These are phyloP conservation scores for Pinus tabuliformis DNA, from an alignment of 75 land plant species.

Conservation along the genomic window DNA sequence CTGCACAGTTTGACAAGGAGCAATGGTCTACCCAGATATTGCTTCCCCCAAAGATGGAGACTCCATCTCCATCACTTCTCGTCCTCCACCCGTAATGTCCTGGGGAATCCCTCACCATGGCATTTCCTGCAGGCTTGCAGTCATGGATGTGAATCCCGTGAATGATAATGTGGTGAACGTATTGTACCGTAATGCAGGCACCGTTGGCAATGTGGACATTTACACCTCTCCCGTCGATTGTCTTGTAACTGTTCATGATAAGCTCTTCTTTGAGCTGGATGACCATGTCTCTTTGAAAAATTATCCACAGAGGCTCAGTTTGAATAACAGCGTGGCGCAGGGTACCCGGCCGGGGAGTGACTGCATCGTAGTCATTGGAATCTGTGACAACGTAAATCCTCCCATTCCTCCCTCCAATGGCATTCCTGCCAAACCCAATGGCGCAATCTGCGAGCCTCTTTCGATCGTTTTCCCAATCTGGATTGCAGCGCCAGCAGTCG, in stretches of 20 bases:
- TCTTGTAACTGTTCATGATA: conserved; percentile 37
- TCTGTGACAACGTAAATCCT: conserved; percentile 23
- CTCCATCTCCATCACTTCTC: conserved; percentile 72
- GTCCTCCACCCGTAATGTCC: conserved; percentile 72
- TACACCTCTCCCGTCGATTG: conserved; percentile 31
- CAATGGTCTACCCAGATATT: conserved; percentile 81
- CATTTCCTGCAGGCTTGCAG: conserved; percentile 74
- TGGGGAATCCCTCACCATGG: conserved; percentile 72
- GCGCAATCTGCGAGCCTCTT: conserved; percentile 36
- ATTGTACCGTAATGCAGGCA: conserved; percentile 27
- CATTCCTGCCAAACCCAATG: conserved; percentile 33
- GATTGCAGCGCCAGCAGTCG: conserved; percentile 66
- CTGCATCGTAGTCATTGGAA: conserved; percentile 22
- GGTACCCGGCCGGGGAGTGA: conserved; percentile 29
- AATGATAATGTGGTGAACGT: conserved; percentile 19
- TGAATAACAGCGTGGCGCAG: conserved; percentile 31
- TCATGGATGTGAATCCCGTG: conserved; percentile 45
- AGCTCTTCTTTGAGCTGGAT: conserved; percentile 33
- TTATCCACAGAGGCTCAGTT: conserved; percentile 29
- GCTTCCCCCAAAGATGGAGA: conserved; percentile 59
- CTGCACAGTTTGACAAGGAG: conserved; percentile 69
- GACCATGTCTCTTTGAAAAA: conserved; percentile 19
- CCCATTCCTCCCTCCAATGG: conserved; percentile 25
- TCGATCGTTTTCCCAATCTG: conserved; percentile 25
- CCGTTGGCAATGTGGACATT: conserved; percentile 36